Evolutionary conservation across 2,329 filamentous ascomycete genomes (phyloP).

Genomic region (Nemania abortiva): DNA sequence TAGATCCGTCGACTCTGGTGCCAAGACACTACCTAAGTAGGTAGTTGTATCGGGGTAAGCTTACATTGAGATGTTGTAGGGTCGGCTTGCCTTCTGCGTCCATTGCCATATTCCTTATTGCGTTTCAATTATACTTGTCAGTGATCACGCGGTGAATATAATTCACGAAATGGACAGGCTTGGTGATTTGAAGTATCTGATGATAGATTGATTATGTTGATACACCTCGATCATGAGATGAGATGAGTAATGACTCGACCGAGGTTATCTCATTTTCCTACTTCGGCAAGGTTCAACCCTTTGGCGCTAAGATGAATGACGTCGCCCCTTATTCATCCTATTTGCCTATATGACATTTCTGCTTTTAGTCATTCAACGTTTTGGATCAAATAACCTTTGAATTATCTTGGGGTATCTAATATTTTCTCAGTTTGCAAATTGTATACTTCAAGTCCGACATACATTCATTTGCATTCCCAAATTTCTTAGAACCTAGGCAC

Average conservation of each 20-base stretch:
- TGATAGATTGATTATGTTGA: not conserved
- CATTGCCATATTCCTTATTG: slow-evolving; percentile 29
- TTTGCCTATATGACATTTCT: not conserved
- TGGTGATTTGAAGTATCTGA: not conserved
- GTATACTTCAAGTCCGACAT: not conserved
- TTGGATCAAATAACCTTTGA: not conserved
- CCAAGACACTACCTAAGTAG: slow-evolving; percentile 8
- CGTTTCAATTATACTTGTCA: not conserved
- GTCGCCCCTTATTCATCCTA: too few species aligned
- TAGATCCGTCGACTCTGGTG: not conserved
- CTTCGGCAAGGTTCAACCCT: slow-evolving; percentile 4
- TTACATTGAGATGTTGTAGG: slow-evolving; percentile 35
- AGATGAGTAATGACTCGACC: not conserved
- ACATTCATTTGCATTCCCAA: not conserved
- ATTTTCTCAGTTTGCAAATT: not conserved
- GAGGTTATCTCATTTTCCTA: slow-evolving; percentile 12
- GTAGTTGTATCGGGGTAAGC: not conserved
- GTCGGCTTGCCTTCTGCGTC: slow-evolving; percentile 32
- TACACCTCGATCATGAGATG: not conserved
- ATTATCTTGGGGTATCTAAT: not conserved
- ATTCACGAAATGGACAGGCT: not conserved
- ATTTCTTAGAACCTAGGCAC: not conserved
- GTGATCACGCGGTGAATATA: not conserved
- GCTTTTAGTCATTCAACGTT: not conserved
- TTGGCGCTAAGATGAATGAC: not conserved